Conservation (phyloP, 331 rosid genomes). For the Quercus phellos region DNA sequence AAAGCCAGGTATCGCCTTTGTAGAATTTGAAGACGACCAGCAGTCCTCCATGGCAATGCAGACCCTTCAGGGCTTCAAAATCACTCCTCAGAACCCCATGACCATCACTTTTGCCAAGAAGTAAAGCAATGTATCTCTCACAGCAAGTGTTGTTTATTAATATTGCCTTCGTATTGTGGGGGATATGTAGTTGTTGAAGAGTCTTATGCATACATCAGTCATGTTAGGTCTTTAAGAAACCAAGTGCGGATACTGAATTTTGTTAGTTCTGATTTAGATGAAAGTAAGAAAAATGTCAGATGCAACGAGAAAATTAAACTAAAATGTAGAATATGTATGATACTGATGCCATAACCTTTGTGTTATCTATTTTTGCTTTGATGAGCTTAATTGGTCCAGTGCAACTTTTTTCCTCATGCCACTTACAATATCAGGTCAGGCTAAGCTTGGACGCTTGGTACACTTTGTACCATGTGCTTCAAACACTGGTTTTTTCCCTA, state of each 20-base stretch:
- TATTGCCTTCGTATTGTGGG: conserved; percentile 15
- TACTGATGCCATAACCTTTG: conserved; percentile 7
- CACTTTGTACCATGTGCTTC: background rate
- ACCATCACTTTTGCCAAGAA: conserved; percentile 83
- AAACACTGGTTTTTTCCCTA: background rate
- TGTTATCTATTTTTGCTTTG: conserved; percentile 22
- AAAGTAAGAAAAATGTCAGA: conserved; percentile 12
- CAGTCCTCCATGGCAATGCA: conserved; percentile 96
- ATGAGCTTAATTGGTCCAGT: background rate
- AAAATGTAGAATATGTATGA: conserved; percentile 15
- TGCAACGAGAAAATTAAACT: conserved; percentile 17
- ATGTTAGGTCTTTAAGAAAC: conserved; percentile 31
- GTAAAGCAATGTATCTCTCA: conserved; percentile 30
- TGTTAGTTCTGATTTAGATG: conserved; percentile 5
- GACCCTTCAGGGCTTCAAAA: conserved; percentile 88
- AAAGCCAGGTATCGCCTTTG: conserved; percentile 97
- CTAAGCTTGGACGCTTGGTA: background rate
- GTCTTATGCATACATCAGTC: conserved; percentile 18
- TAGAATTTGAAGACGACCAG: conserved; percentile 83
- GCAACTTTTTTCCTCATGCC: background rate
- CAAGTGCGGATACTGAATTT: conserved; percentile 25
- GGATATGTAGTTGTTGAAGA: conserved; percentile 17
- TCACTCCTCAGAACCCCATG: conserved; percentile 91
- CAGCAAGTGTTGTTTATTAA: conserved; percentile 13
- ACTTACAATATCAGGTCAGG: background rate